Evolutionary conservation across 2,329 filamentous ascomycete species (phyloP).

Genomic region (Calonectria honghensis): DNA sequence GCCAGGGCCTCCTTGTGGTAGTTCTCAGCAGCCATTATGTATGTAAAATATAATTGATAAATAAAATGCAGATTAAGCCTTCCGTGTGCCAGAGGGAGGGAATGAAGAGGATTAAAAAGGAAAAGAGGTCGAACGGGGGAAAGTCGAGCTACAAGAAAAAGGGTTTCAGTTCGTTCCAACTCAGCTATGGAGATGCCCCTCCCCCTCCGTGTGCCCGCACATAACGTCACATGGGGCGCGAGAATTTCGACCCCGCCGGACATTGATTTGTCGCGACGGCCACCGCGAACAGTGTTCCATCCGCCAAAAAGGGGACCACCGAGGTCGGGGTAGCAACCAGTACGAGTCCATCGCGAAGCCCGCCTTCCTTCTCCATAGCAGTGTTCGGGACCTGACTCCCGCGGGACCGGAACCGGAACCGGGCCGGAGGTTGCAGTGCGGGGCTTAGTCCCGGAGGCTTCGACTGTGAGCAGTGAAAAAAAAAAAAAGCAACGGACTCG

Average conservation of each 20-base stretch:
- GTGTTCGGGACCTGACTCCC: conserved; percentile 36
- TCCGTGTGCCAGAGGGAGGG: conserved; percentile 1
- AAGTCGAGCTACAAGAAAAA: conserved; percentile 30
- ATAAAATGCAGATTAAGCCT: conserved; percentile 38
- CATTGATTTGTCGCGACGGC: conserved; percentile 18
- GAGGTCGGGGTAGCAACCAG: conserved; percentile 45
- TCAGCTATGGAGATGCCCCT: conserved; percentile 35
- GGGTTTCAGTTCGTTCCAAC: conserved; percentile 35
- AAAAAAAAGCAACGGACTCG: conserved; percentile 20
- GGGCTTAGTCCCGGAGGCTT: conserved; percentile 35
- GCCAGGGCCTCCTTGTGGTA: conserved; percentile 56
- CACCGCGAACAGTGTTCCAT: conserved; percentile 35
- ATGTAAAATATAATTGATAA: conserved; percentile 25
- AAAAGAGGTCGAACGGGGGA: conserved; percentile 26
- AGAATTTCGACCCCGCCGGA: conserved; percentile 49
- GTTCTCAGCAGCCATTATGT: conserved; percentile 53
- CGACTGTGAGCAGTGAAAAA: background rate
- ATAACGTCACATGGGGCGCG: conserved; percentile 52
- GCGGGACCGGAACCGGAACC: conserved; percentile 53
- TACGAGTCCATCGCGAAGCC: conserved; percentile 35
- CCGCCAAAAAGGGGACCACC: conserved; percentile 26
- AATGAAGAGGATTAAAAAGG: conserved; percentile 13
- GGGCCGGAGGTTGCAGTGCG: conserved; percentile 42
- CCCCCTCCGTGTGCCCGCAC: conserved; percentile 18
- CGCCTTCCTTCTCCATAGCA: conserved; percentile 25